Conservation (phyloP, 495 filamentous ascomycete species). For the Penicillium bialowiezense region DNA sequence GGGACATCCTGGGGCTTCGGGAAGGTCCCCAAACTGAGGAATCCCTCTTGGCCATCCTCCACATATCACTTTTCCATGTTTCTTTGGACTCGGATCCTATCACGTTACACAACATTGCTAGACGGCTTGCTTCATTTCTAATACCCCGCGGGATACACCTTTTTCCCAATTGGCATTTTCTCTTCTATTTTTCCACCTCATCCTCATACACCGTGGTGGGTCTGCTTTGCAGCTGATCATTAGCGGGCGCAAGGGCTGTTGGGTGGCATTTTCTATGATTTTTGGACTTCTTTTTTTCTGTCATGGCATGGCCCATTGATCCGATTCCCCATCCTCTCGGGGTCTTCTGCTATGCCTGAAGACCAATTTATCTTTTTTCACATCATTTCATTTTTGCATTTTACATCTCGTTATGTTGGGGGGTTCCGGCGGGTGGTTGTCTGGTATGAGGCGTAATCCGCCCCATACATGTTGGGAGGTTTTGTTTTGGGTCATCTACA, state of each 20-base stretch:
- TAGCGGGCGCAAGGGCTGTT: conserved; percentile 43
- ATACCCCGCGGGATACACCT: conserved; percentile 30
- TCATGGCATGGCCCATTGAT: conserved; percentile 18
- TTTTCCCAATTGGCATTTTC: conserved; percentile 17
- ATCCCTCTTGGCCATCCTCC: neutral
- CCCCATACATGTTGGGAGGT: conserved; percentile 3
- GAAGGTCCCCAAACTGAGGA: conserved; percentile 19
- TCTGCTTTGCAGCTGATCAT: conserved; percentile 41
- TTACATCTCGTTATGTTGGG: neutral
- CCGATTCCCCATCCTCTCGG: conserved; percentile 16
- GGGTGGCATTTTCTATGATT: conserved; percentile 32
- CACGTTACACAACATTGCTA: conserved; percentile 27
- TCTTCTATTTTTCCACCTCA: conserved; percentile 20
- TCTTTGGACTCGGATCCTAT: conserved; percentile 10
- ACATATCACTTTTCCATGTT: conserved; percentile 1
- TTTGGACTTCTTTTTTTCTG: conserved; percentile 10
- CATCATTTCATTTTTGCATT: neutral
- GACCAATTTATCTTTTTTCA: conserved; percentile 4
- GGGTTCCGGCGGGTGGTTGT: conserved; percentile 1
- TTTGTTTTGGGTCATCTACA: conserved; percentile 14
- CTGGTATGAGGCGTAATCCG: conserved; percentile 2
- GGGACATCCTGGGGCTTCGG: conserved; percentile 32
- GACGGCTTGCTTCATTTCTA: conserved; percentile 31
- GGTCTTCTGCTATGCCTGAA: neutral
- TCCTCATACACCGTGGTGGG: conserved; percentile 30